Conservation (phyloP, 345 rosid species). For the Cardiospermum halicacabum region DNA sequence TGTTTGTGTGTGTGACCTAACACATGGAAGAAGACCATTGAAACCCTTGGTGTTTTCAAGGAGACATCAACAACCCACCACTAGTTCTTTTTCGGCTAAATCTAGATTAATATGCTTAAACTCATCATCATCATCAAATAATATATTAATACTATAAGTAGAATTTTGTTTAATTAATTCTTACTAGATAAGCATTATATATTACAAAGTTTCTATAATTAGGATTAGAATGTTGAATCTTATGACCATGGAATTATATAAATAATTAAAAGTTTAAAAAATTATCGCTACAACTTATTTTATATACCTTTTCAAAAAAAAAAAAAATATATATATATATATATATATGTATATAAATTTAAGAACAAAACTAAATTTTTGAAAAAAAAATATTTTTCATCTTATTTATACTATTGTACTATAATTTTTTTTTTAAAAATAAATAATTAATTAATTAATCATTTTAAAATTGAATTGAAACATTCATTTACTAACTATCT, state of each 20-base stretch:
- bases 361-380: too few species aligned
- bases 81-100: conserved; percentile 13
- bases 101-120: neutral
- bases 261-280: too few species aligned
- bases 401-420: too few species aligned
- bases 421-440: too few species aligned
- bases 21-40: conserved; percentile 31
- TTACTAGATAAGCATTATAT: neutral
- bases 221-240: too few species aligned
- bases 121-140: neutral
- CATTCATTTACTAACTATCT: too few species aligned
- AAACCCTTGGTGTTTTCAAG: conserved; percentile 30
- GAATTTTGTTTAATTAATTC: neutral
- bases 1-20: conserved; percentile 23
- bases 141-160: neutral
- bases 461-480: too few species aligned
- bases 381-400: too few species aligned
- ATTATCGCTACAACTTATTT: too few species aligned
- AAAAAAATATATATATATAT: neutral
- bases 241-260: too few species aligned
- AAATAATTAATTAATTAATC: too few species aligned
- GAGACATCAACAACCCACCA: conserved; percentile 40
- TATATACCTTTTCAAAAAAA: neutral
- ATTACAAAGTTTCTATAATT: neutral
- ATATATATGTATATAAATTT: too few species aligned